Evolutionary conservation across 2,329 filamentous ascomycete genomes (phyloP).

Genomic region (Torrubiella hemipterigena): DNA sequence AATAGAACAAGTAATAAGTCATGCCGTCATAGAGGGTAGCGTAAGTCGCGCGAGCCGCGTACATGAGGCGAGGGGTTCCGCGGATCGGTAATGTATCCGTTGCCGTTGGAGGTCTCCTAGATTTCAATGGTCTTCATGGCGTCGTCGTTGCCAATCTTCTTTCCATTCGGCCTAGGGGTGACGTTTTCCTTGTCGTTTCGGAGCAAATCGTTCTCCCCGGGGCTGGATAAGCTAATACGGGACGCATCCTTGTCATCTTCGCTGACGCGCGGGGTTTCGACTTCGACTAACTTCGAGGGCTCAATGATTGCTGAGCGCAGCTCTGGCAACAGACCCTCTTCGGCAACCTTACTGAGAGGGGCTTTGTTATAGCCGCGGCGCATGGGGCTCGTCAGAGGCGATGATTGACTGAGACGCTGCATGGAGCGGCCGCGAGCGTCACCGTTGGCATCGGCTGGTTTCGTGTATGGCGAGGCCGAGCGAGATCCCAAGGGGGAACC

Average conservation of each 20-base stretch:
- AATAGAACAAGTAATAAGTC: conserved; percentile 3
- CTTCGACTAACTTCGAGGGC: conserved; percentile 40
- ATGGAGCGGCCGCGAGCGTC: conserved; percentile 59
- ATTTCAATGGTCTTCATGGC: conserved; percentile 53
- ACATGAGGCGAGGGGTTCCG: conserved; percentile 1
- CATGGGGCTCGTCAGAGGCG: conserved; percentile 52
- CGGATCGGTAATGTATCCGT: conserved; percentile 8
- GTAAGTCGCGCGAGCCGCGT: background rate
- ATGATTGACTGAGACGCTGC: conserved; percentile 54
- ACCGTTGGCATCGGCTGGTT: conserved; percentile 45
- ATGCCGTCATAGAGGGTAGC: conserved; percentile 6
- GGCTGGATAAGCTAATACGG: too few species aligned
- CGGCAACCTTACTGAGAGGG: conserved; percentile 59
- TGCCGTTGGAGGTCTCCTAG: conserved; percentile 19
- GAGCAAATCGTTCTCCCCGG: conserved; percentile 23
- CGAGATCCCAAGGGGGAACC: conserved; percentile 35
- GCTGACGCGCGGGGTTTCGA: conserved; percentile 39
- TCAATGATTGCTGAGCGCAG: conserved; percentile 25
- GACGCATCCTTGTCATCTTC: conserved; percentile 26
- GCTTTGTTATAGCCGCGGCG: conserved; percentile 49
- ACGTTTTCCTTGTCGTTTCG: conserved; percentile 26
- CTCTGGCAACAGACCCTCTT: conserved; percentile 43
- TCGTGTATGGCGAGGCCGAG: conserved; percentile 51
- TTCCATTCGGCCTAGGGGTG: conserved; percentile 28
- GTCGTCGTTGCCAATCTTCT: conserved; percentile 32